Conservation (phyloP, 1,284 basidiomycete genomes). For the Ustilago tritici region DNA sequence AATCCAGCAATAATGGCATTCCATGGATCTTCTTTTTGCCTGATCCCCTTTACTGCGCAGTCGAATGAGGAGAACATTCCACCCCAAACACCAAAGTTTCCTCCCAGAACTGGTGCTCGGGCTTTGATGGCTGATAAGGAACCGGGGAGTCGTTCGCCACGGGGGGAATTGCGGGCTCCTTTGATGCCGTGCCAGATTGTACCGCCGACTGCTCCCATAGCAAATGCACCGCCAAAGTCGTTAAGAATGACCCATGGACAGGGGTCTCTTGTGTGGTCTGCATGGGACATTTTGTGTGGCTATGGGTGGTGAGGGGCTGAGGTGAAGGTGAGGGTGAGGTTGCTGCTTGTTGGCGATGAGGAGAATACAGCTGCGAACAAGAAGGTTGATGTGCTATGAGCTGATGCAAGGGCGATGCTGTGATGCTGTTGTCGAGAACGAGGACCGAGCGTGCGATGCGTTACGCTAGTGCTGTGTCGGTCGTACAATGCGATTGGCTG, state of each 20-base stretch:
- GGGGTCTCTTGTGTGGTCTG: constrained; percentile 66
- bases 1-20: constrained; percentile 99
- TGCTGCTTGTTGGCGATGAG: neutral
- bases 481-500: neutral
- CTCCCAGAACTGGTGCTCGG: constrained; percentile 95
- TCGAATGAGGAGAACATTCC: constrained; percentile 84
- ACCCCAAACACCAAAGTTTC: constrained; percentile 98
- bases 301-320: neutral
- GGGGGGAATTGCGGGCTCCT: constrained; percentile 94
- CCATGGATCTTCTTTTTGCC: constrained; percentile 99
- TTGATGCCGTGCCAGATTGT: constrained; percentile 99
- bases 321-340: neutral
- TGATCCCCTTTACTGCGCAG: constrained; percentile 91
- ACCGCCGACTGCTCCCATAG: constrained; percentile 94
- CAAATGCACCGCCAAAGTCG: constrained; percentile 92
- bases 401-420: too few species aligned
- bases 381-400: too few species aligned
- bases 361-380: neutral
- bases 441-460: neutral
- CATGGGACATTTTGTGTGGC: constrained; percentile 35
- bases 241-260: constrained; percentile 98
- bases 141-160: constrained; percentile 91
- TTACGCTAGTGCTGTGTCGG: neutral
- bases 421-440: too few species aligned
- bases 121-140: constrained; percentile 98